A percentile compares a stretch with the other conserved stretches of the same genome.
phyloP scores from a whole-genome alignment of 805 yeast genomes.

The Myxozyma mucilagina region DNA sequence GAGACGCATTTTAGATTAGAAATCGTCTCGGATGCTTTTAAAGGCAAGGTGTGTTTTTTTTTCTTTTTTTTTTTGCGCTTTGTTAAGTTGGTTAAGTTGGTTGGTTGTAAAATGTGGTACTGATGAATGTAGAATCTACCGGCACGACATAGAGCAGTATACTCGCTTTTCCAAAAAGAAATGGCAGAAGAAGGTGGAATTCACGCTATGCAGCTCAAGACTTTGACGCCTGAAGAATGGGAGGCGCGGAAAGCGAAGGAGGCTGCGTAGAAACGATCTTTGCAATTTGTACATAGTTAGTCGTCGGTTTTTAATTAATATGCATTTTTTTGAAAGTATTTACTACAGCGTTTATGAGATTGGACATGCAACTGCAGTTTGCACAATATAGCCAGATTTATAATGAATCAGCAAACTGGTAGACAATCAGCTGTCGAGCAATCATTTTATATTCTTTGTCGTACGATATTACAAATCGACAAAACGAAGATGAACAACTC shows the following conservation, averaged over 20 bases:
- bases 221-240: constrained; percentile 69
- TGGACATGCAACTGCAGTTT: no score
- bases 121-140: constrained; percentile 16
- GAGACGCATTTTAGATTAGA: constrained; percentile 84
- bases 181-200: constrained; percentile 62
- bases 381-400: no score
- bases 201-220: constrained; percentile 84
- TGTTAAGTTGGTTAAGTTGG: no score
- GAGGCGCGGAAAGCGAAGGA: constrained; percentile 19
- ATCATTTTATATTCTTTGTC: no score
- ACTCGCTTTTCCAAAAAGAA: constrained; percentile 69
- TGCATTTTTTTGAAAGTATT: no score
- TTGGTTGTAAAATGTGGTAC: background rate
- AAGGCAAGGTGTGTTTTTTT: constrained; percentile 51
- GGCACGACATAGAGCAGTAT: constrained; percentile 74
- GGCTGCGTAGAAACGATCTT: background rate
- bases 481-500: no score
- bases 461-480: no score
- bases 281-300: no score
- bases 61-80: background rate
- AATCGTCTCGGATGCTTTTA: constrained; percentile 68
- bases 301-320: no score
- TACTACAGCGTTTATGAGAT: no score
- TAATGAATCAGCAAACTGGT: no score
- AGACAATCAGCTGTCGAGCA: no score